Evolutionary conservation across 2,329 filamentous ascomycete species (phyloP).

Genomic region (Fusarium virguliforme): DNA sequence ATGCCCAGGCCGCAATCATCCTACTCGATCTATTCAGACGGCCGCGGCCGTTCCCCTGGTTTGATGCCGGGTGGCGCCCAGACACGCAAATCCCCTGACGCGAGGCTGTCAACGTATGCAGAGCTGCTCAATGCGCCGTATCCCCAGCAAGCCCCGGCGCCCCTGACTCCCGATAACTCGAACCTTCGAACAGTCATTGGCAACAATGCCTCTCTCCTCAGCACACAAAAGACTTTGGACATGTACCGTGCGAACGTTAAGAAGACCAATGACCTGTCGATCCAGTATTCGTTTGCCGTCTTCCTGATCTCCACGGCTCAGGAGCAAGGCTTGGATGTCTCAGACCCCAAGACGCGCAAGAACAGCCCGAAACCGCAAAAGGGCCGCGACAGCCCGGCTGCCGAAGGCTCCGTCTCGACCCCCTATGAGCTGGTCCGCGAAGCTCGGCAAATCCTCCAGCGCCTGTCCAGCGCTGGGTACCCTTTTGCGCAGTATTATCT

Average conservation of each 20-base stretch:
- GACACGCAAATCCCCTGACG: slow-evolving; percentile 71
- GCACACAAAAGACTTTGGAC: slow-evolving; percentile 92
- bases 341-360: slow-evolving; percentile 64
- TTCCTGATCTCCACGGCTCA: slow-evolving; percentile 93
- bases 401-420: slow-evolving; percentile 65
- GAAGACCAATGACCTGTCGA: slow-evolving; percentile 91
- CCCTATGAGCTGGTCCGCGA: slow-evolving; percentile 84
- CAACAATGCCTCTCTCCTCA: slow-evolving; percentile 90
- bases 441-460: slow-evolving; percentile 90
- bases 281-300: slow-evolving; percentile 96
- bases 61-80: slow-evolving; percentile 64
- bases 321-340: slow-evolving; percentile 76
- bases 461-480: slow-evolving; percentile 88
- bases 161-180: slow-evolving; percentile 84
- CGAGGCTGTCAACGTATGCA: slow-evolving; percentile 68
- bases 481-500: slow-evolving; percentile 99
- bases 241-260: slow-evolving; percentile 99
- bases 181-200: slow-evolving; percentile 85
- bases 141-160: slow-evolving; percentile 79
- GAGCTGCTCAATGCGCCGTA: slow-evolving; percentile 80
- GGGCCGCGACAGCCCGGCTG: slow-evolving; percentile 64
- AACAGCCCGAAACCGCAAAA: slow-evolving; percentile 64
- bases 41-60: slow-evolving; percentile 74
- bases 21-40: slow-evolving; percentile 82
- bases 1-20: slow-evolving; percentile 81